Conservation (phyloP, 1,284 basidiomycete species). For the Termitomyces sp. region DNA sequence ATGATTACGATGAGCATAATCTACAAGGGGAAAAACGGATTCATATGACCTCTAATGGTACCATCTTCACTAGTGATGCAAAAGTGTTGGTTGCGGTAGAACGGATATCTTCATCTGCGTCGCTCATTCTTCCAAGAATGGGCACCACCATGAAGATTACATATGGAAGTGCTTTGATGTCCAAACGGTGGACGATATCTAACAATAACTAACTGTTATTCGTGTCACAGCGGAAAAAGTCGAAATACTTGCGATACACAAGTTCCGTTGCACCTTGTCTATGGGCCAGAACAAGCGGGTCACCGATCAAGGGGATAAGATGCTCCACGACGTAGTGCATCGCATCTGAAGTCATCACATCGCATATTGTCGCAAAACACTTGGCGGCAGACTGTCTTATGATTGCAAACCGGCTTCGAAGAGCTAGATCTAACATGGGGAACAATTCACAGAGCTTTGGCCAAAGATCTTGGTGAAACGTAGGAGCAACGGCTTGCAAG, state of each 20-base stretch:
- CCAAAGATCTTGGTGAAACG: constrained; percentile 71
- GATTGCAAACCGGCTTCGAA: constrained; percentile 84
- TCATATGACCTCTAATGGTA: constrained; percentile 81
- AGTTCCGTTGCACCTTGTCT: constrained; percentile 90
- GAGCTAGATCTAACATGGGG: constrained; percentile 69
- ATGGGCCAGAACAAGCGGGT: constrained; percentile 72
- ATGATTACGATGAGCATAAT: neutral
- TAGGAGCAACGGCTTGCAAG: constrained; percentile 76
- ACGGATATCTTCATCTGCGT: constrained; percentile 86
- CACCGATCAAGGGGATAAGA: constrained; percentile 82
- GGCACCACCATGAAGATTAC: constrained; percentile 97
- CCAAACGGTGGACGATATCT: constrained; percentile 91
- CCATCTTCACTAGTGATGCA: constrained; percentile 98
- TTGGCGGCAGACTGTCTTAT: constrained; percentile 84
- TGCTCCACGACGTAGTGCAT: constrained; percentile 88
- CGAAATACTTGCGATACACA: constrained; percentile 71
- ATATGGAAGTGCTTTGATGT: constrained; percentile 94
- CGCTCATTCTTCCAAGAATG: constrained; percentile 96
- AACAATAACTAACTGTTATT: constrained; percentile 6
- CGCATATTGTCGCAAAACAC: constrained; percentile 85
- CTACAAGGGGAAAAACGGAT: neutral
- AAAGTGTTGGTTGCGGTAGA: constrained; percentile 95
- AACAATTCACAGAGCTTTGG: constrained; percentile 69
- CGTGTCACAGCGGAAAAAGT: neutral
- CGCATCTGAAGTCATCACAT: constrained; percentile 78